Base-by-base conservation (phyloP, 192 early-diverging fungal genomes). In the Coemansia sp. region DNA sequence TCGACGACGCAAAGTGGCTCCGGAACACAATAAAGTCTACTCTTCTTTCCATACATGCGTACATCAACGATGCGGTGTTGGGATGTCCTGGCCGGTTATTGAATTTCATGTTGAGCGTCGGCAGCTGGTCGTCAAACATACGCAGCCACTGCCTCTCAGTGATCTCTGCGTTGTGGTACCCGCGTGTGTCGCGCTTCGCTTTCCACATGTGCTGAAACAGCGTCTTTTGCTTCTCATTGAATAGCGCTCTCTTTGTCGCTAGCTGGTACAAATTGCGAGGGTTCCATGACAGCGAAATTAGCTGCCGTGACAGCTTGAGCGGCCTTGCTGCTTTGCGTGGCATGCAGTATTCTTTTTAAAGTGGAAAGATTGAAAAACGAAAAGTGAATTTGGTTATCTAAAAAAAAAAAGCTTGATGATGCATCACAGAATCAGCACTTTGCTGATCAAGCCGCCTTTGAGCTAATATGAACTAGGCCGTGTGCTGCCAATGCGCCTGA, bases 241-340 rank as follows among this genome's bases (percentile, higher is more conserved):
- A 70, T 38, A 81, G 61, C 10, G 41, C 37, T 13, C 50, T 69
- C 41, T 86, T 84, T 15, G 72, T 68, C 18, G 83, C 79, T 46
- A 94, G 82, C 68, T 89, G 90, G 82, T 84, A 96, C 49, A 96
- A 81, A 77, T 95, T 96, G 79, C 86, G 84, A 63, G 87, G 87
- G 82, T 94, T 85, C 96, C 96, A 98, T 37, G 92, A 92, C 92
- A 96, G 91, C 54, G 93, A 88, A 48, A 94, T 81, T 45, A 96
- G 84, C 55, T 82, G 71, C 52, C 86, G 76, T 49, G 76, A 68
- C 45, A 73, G 59, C 63, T 79, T 79, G 42, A 73, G 62, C 47
- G 50, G 42, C 26, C 15, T 61, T 30, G 53, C 55, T 13, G 61
- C 49, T 52, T 72, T 78, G 60, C 75, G 65, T 30, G 75, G 68